Percentiles rank a stretch among this genome's conserved stretches.
Conservation (phyloP, 345 rosid species). For the Gossypium stocksii region DNA sequence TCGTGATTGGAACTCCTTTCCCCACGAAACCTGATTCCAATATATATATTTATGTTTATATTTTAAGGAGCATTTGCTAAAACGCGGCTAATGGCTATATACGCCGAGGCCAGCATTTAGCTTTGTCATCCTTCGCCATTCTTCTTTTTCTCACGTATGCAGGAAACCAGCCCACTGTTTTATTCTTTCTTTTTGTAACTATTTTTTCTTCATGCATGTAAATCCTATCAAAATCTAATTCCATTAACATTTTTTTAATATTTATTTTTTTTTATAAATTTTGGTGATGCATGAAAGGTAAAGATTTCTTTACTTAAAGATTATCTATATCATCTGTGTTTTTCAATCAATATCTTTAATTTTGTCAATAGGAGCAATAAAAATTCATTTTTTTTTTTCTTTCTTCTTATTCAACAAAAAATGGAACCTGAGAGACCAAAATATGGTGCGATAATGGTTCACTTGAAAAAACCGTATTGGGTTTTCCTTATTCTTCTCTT, state of each 20-base stretch:
- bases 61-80: too few species aligned
- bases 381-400: not conserved
- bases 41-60: too few species aligned
- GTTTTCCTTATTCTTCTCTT: constrained; percentile 46
- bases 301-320: not conserved
- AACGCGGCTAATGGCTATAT: too few species aligned
- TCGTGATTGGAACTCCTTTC: not conserved
- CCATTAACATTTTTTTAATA: not conserved
- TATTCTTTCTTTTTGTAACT: not conserved
- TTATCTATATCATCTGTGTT: not conserved
- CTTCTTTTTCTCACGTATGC: not conserved
- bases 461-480: constrained; percentile 40
- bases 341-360: not conserved
- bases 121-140: not conserved
- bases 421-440: constrained; percentile 50
- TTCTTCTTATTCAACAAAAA: not conserved
- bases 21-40: not conserved
- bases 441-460: constrained; percentile 12
- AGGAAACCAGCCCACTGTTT: not conserved
- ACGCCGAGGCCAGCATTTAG: not conserved
- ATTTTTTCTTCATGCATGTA: not conserved
- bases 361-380: not conserved
- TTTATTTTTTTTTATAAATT: not conserved
- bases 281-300: not conserved
- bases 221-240: not conserved